Conservation (phyloP, 345 rosid species). For the Eucalyptus marginata region DNA sequence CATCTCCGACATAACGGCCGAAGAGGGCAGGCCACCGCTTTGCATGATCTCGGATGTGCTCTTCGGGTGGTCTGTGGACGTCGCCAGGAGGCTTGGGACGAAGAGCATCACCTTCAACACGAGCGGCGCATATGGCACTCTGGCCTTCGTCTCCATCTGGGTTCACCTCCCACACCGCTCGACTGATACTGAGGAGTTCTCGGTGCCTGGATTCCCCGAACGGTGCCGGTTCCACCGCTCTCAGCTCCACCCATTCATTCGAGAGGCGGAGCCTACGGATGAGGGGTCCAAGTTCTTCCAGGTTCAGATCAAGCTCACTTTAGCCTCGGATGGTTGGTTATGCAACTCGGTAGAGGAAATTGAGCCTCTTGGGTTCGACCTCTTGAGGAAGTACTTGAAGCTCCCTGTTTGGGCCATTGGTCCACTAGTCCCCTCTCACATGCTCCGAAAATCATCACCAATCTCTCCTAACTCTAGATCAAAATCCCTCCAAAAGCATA, state of each 20-base stretch:
- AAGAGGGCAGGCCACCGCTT: constrained; percentile 8
- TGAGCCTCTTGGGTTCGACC: constrained; percentile 15
- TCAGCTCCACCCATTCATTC: background rate
- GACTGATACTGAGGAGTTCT: constrained; percentile 12
- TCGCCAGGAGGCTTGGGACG: background rate
- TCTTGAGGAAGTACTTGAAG: constrained; percentile 7
- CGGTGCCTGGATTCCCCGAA: background rate
- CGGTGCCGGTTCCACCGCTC: background rate
- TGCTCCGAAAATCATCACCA: background rate
- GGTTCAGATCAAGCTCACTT: background rate
- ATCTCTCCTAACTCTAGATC: background rate
- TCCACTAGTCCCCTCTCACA: background rate
- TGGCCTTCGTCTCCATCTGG: constrained; percentile 19
- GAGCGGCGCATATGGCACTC: background rate
- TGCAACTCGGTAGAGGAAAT: constrained; percentile 1
- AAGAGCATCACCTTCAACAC: background rate
- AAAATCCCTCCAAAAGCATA: background rate
- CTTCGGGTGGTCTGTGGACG: background rate
- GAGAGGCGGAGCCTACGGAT: background rate
- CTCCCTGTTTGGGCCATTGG: constrained; percentile 19
- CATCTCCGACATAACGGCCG: background rate
- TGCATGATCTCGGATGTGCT: background rate
- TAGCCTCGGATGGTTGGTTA: background rate
- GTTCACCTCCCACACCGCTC: constrained; percentile 26
- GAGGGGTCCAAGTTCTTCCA: constrained; percentile 7